Evolutionary conservation across 768 basidiomycete species (phyloP).

Genomic region (Lyophyllum atratum): DNA sequence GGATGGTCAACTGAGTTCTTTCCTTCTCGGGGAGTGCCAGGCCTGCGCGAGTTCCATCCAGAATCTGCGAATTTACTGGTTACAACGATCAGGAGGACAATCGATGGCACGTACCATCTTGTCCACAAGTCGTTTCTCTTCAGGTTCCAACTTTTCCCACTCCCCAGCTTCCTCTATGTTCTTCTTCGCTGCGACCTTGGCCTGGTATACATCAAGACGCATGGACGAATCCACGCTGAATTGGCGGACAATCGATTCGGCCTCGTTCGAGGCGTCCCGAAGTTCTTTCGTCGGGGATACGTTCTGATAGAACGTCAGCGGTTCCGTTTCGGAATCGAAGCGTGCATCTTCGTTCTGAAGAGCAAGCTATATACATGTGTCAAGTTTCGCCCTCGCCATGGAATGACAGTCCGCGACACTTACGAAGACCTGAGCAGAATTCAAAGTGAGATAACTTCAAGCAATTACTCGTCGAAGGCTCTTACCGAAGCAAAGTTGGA

Average conservation of each 20-base stretch:
- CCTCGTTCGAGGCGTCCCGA: constrained; percentile 79
- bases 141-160: constrained; percentile 62
- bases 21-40: constrained; percentile 70
- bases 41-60: constrained; percentile 81
- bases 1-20: constrained; percentile 50
- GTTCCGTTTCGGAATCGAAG: constrained; percentile 53
- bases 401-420: constrained; percentile 29
- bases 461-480: constrained; percentile 1
- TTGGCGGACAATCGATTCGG: constrained; percentile 70
- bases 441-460: constrained; percentile 1
- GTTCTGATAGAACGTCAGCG: constrained; percentile 79
- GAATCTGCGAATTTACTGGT: constrained; percentile 36
- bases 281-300: constrained; percentile 74
- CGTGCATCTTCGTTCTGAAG: constrained; percentile 64
- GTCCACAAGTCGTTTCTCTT: constrained; percentile 78
- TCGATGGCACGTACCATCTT: constrained; percentile 52
- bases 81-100: not conserved
- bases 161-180: constrained; percentile 64
- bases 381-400: constrained; percentile 4
- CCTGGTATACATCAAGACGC: constrained; percentile 79
- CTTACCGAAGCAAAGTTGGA: constrained; percentile 70
- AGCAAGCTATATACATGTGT: constrained; percentile 42
- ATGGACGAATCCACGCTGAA: constrained; percentile 77
- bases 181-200: constrained; percentile 68
- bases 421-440: constrained; percentile 64